Percentiles rank a stretch among this genome's conserved stretches.
These are phyloP conservation scores for Furcasterigmium sp. DNA, from an alignment of 2,329 filamentous ascomycete species.

Conservation along the genomic window DNA sequence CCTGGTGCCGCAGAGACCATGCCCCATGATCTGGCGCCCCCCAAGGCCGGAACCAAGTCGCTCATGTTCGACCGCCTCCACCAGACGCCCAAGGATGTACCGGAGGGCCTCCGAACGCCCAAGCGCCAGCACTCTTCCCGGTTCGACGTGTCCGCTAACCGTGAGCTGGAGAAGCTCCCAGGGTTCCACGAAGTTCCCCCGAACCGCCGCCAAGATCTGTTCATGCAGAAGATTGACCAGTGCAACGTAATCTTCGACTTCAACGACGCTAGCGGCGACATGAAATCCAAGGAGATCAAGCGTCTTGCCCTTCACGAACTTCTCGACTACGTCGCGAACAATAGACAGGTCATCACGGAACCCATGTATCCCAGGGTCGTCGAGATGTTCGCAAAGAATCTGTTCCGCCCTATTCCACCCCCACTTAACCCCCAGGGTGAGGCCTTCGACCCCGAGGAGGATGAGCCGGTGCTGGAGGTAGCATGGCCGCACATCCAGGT, in stretches of 20 bases:
- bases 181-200: constrained; percentile 97
- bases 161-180: constrained; percentile 93
- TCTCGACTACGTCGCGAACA: constrained; percentile 97
- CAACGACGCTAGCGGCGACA: constrained; percentile 94
- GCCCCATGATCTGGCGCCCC: constrained; percentile 93
- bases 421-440: constrained; percentile 97
- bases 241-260: constrained; percentile 99
- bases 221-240: constrained; percentile 99
- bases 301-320: constrained; percentile 91
- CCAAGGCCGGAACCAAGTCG: constrained; percentile 86
- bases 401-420: constrained; percentile 94
- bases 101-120: constrained; percentile 89
- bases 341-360: constrained; percentile 96
- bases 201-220: constrained; percentile 89
- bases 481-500: constrained; percentile 99
- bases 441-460: constrained; percentile 96
- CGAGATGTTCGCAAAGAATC: constrained; percentile 98
- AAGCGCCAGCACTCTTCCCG: constrained; percentile 96
- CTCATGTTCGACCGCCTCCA: constrained; percentile 84
- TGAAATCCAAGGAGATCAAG: constrained; percentile 99
- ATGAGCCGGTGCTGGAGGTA: constrained; percentile 95
- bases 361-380: constrained; percentile 98
- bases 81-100: constrained; percentile 91
- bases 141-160: constrained; percentile 95
- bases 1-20: constrained; percentile 95